Percentiles rank a stretch among this genome's conserved stretches.
Conservation (phyloP, 805 yeast species). For the Ogataea nitratoaversa region DNA sequence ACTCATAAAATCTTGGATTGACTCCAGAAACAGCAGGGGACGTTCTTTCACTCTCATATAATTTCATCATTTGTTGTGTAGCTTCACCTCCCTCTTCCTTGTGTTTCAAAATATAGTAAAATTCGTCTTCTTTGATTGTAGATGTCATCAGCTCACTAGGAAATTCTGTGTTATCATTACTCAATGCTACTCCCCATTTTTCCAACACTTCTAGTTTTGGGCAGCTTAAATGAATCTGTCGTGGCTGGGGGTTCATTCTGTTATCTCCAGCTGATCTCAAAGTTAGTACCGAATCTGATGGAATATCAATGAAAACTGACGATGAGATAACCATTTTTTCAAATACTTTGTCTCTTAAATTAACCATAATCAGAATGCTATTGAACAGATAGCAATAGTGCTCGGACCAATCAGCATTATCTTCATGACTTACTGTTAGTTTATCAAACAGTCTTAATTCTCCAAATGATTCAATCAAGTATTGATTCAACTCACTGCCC, state of each 20-base stretch:
- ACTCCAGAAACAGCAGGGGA: slow-evolving; percentile 16
- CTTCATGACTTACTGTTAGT: slow-evolving; percentile 10
- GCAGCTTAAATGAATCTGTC: slow-evolving; percentile 9
- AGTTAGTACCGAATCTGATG: slow-evolving; percentile 14
- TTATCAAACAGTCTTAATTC: slow-evolving; percentile 28
- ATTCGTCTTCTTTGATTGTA: slow-evolving; percentile 23
- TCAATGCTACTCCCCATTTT: slow-evolving; percentile 31
- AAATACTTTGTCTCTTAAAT: slow-evolving; percentile 5
- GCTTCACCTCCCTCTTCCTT: slow-evolving; percentile 1
- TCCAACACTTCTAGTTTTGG: slow-evolving; percentile 16
- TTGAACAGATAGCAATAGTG: slow-evolving; percentile 28
- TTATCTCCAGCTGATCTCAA: slow-evolving; percentile 1
- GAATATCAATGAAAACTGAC: slow-evolving; percentile 12
- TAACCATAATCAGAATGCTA: slow-evolving; percentile 20
- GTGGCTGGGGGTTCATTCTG: neutral
- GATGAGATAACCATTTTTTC: slow-evolving; percentile 13
- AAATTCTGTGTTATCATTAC: slow-evolving; percentile 19
- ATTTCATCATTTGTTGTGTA: neutral
- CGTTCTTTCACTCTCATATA: neutral
- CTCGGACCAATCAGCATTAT: slow-evolving; percentile 7
- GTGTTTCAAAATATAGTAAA: slow-evolving; percentile 10
- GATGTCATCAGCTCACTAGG: slow-evolving; percentile 24
- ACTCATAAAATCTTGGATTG: slow-evolving; percentile 26
- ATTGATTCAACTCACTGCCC: slow-evolving; percentile 10
- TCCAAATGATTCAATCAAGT: slow-evolving; percentile 25